phyloP scores from a whole-genome alignment of 495 filamentous ascomycete genomes.

The Friedmanniomyces endolithicus region DNA sequence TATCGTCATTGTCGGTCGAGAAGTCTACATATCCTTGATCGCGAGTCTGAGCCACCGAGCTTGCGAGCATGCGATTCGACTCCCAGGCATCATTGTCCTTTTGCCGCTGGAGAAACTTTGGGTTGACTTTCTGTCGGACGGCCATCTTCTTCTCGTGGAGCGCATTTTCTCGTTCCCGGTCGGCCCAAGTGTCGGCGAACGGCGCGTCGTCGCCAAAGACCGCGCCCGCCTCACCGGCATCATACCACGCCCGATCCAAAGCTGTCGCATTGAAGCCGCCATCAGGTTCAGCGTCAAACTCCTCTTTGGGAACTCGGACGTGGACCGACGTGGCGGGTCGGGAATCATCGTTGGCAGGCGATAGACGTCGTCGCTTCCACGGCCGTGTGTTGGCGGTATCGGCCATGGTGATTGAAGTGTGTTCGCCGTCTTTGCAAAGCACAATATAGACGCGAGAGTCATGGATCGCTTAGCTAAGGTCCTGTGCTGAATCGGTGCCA shows the following conservation, averaged over 20 bases:
- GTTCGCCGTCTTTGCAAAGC: neutral
- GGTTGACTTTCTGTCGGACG: conserved; percentile 45
- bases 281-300: conserved; percentile 31
- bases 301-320: neutral
- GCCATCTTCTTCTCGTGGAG: conserved; percentile 62
- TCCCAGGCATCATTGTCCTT: conserved; percentile 97
- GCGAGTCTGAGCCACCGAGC: conserved; percentile 81
- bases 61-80: conserved; percentile 95
- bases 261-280: conserved; percentile 40
- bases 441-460: too few relatives aligned
- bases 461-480: too few relatives aligned
- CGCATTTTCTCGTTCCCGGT: conserved; percentile 58
- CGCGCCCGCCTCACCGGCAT: conserved; percentile 58
- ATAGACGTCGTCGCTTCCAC: conserved; percentile 7
- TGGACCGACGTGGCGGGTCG: neutral
- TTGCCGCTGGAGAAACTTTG: conserved; percentile 67
- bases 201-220: conserved; percentile 67
- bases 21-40: conserved; percentile 63
- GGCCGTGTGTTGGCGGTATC: neutral
- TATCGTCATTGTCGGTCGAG: conserved; percentile 82
- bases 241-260: conserved; percentile 83
- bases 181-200: conserved; percentile 49
- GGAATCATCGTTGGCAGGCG: neutral
- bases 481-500: neutral
- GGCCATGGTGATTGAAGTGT: neutral